Evolutionary conservation across 768 basidiomycete species (phyloP).

Genomic region (Dendrothele bispora): DNA sequence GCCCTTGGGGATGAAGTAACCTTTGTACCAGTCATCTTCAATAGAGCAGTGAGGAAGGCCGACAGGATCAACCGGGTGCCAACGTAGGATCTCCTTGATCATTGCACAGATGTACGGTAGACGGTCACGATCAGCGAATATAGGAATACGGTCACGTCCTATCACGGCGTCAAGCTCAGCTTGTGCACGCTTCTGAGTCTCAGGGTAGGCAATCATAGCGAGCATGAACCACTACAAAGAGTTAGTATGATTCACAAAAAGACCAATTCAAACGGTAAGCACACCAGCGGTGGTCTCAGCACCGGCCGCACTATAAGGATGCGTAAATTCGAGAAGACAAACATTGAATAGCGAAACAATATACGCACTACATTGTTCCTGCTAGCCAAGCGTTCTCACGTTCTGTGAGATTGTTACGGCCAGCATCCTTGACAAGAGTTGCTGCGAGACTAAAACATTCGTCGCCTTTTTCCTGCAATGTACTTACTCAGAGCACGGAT

Average conservation of each 20-base stretch:
- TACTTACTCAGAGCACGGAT: background rate
- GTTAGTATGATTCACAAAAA: background rate
- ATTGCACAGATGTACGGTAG: constrained; percentile 17
- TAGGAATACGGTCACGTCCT: constrained; percentile 18
- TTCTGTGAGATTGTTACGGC: background rate
- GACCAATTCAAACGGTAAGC: background rate
- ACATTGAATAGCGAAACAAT: background rate
- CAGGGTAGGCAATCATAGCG: constrained; percentile 16
- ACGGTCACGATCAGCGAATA: constrained; percentile 11
- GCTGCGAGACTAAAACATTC: constrained; percentile 4
- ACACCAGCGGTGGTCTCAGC: constrained; percentile 21
- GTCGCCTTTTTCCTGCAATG: background rate
- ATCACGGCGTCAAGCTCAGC: constrained; percentile 22
- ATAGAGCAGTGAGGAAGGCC: constrained; percentile 24
- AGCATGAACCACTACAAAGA: constrained; percentile 20
- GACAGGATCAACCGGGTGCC: constrained; percentile 11
- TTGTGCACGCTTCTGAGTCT: constrained; percentile 19
- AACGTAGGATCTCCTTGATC: constrained; percentile 23
- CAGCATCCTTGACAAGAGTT: background rate
- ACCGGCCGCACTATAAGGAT: constrained; percentile 2
- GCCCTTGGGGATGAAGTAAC: constrained; percentile 23
- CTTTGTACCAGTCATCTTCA: constrained; percentile 26
- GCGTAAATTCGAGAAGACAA: background rate
- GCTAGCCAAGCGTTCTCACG: constrained; percentile 5
- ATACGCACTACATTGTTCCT: constrained; percentile 4